These are phyloP conservation scores for Akanthomyces dipterigenus DNA, from an alignment of 2,329 filamentous ascomycete genomes.

Conservation along the genomic window DNA sequence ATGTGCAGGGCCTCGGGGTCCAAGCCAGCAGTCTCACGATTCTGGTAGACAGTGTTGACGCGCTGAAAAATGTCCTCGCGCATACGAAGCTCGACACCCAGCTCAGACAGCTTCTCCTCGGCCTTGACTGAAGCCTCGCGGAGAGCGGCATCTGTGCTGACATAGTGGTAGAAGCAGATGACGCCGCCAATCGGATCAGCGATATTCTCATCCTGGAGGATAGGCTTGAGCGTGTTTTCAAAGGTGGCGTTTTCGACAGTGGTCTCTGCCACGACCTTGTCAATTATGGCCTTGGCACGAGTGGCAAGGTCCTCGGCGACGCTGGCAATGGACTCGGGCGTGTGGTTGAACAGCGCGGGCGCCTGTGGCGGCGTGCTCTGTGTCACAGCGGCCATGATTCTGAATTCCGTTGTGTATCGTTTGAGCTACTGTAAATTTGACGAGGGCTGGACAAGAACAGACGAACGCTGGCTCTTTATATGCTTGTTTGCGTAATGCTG, in stretches of 20 bases:
- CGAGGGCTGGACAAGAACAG: not conserved
- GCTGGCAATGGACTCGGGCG: conserved; percentile 59
- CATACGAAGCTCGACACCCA: conserved; percentile 72
- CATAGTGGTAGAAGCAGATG: conserved; percentile 73
- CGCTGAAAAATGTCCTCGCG: conserved; percentile 71
- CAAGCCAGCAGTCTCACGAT: conserved; percentile 45
- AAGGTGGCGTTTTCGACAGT: conserved; percentile 46
- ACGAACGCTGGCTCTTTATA: not conserved
- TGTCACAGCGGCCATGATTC: not conserved
- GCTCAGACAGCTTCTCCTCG: conserved; percentile 69
- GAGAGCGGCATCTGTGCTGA: conserved; percentile 62
- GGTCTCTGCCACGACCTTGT: conserved; percentile 58
- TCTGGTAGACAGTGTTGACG: conserved; percentile 51
- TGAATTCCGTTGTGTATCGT: not conserved
- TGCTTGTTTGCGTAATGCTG: not conserved
- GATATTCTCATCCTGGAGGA: conserved; percentile 58
- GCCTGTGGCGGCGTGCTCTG: conserved; percentile 58
- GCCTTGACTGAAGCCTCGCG: conserved; percentile 72
- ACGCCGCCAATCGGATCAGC: conserved; percentile 55
- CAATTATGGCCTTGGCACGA: conserved; percentile 54
- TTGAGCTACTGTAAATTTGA: not conserved
- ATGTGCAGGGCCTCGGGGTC: conserved; percentile 65
- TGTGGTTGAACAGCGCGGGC: conserved; percentile 71
- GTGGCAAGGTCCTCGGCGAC: conserved; percentile 63
- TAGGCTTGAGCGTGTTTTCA: conserved; percentile 53